These are phyloP conservation scores for Penicillium concentricum DNA, from an alignment of 2,329 filamentous ascomycete genomes.

Conservation along the genomic window DNA sequence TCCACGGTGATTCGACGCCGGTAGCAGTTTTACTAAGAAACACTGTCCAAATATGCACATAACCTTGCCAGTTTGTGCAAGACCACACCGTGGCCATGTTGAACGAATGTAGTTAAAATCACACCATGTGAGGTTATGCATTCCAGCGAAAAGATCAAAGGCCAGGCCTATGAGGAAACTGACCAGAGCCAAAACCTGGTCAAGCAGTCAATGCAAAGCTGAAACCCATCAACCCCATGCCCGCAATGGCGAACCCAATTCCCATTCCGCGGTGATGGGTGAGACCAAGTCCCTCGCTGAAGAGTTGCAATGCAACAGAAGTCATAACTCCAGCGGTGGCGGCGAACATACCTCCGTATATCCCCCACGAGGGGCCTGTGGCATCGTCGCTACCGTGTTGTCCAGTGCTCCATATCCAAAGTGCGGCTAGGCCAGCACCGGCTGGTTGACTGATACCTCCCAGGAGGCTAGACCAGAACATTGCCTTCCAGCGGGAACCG, in stretches of 20 bases:
- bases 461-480: conserved; percentile 77
- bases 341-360: conserved; percentile 70
- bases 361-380: conserved; percentile 51
- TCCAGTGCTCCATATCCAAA: conserved; percentile 77
- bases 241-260: conserved; percentile 41
- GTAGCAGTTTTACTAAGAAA: neutral
- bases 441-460: conserved; percentile 85
- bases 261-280: conserved; percentile 51
- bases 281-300: conserved; percentile 79
- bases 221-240: conserved; percentile 83
- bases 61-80: neutral
- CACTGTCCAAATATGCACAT: neutral
- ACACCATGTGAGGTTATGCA: conserved; percentile 1
- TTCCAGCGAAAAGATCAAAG: neutral
- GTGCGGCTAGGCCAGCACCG: conserved; percentile 76
- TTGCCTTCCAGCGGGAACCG: conserved; percentile 74
- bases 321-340: conserved; percentile 93
- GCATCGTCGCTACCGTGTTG: conserved; percentile 40
- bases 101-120: neutral
- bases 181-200: conserved; percentile 3
- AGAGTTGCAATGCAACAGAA: conserved; percentile 83
- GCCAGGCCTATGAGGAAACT: neutral
- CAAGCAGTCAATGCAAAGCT: conserved; percentile 78
- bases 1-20: neutral
- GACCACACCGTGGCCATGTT: neutral